Conservation (phyloP, 164 flowering plant species). For the Magnolia officinalis region DNA sequence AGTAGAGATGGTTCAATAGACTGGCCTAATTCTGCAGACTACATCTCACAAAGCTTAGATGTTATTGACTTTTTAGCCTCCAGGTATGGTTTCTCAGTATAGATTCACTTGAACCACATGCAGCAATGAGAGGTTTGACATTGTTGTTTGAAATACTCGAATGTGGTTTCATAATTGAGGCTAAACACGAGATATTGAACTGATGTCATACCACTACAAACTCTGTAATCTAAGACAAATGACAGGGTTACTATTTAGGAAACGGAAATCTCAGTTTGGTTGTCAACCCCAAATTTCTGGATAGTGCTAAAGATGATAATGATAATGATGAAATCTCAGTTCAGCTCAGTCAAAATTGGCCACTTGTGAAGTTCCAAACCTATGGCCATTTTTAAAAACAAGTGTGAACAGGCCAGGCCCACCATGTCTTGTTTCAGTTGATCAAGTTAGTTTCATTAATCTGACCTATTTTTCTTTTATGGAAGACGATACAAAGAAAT, state of each 20-base stretch:
- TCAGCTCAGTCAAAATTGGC: neutral
- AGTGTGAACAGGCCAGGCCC: neutral
- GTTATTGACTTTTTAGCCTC: slow-evolving; percentile 78
- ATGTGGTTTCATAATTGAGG: neutral
- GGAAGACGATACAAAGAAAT: neutral
- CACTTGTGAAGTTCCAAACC: neutral
- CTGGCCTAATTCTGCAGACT: slow-evolving; percentile 59
- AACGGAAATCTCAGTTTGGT: too few relatives aligned
- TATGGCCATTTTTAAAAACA: neutral
- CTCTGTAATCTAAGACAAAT: too few relatives aligned
- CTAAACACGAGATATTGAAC: neutral
- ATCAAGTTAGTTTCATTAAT: neutral
- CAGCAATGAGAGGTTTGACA: neutral
- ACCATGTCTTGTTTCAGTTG: neutral
- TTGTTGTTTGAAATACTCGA: neutral
- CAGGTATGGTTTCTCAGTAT: slow-evolving; percentile 35
- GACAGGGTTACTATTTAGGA: too few relatives aligned
- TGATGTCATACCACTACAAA: too few relatives aligned
- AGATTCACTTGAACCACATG: neutral
- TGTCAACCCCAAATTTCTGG: too few relatives aligned
- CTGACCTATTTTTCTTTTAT: neutral
- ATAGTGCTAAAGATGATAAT: too few relatives aligned
- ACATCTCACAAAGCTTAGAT: slow-evolving; percentile 62
- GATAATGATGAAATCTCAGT: too few relatives aligned
- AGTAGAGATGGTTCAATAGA: slow-evolving; percentile 74